Percentiles rank a stretch among this genome's conserved stretches.
Evolutionary conservation across 2,329 filamentous ascomycete species (phyloP).

Genomic region (Nemania bipapillata): DNA sequence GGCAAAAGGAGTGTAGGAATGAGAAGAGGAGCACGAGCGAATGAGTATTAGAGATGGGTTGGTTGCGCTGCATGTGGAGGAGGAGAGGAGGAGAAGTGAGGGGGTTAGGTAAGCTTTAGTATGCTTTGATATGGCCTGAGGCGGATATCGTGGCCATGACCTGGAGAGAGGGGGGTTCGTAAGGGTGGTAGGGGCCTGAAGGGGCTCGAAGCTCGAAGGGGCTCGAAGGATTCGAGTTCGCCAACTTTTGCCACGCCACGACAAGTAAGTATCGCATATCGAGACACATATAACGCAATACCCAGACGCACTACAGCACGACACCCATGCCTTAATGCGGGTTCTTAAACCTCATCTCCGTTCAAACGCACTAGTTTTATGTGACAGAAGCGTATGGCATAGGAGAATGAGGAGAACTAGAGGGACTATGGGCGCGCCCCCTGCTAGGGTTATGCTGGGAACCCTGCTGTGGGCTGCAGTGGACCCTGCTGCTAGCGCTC

Average conservation of each 20-base stretch:
- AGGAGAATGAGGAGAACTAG: background rate
- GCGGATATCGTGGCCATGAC: background rate
- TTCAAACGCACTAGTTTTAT: background rate
- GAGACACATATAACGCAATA: background rate
- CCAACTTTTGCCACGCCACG: background rate
- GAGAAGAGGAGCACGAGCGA: background rate
- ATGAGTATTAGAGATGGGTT: background rate
- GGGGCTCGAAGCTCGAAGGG: too few species aligned
- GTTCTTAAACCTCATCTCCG: background rate
- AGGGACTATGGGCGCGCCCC: background rate
- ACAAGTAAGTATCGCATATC: background rate
- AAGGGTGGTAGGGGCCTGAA: background rate
- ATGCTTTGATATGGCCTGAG: background rate
- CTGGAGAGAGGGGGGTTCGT: too few species aligned
- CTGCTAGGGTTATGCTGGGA: too few species aligned
- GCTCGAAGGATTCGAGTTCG: too few species aligned
- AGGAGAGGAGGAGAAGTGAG: background rate
- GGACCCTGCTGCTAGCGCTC: too few species aligned
- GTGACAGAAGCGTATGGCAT: background rate
- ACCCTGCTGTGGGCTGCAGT: too few species aligned
- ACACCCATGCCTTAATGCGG: background rate
- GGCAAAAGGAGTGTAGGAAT: background rate
- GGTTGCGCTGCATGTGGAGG: background rate
- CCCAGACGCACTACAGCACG: background rate
- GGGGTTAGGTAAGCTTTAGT: background rate